A percentile compares a stretch with the other conserved stretches of the same genome.
phyloP scores from a whole-genome alignment of 2,329 filamentous ascomycete species.

The Colletotrichum somersetense region DNA sequence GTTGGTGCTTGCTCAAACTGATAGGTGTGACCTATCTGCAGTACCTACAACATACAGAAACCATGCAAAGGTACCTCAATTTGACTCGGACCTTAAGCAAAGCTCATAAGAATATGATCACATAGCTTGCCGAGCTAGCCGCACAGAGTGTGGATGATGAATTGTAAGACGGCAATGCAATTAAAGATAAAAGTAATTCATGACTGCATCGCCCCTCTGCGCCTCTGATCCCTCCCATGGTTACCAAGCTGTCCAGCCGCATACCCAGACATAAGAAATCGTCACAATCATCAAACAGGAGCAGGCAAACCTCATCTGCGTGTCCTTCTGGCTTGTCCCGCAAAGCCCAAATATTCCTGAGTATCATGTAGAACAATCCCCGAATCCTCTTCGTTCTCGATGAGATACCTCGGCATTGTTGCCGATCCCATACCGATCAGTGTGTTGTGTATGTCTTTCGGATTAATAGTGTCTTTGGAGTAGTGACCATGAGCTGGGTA shows the following conservation, averaged over 20 bases:
- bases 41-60: too few species aligned
- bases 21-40: too few species aligned
- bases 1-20: too few species aligned
- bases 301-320: neutral
- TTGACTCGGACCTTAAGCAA: neutral
- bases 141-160: neutral
- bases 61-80: too few species aligned
- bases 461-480: slow-evolving; percentile 35
- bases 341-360: slow-evolving; percentile 35
- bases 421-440: slow-evolving; percentile 34
- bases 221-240: too few species aligned
- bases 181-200: neutral
- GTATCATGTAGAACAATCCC: slow-evolving; percentile 37
- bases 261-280: neutral
- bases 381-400: slow-evolving; percentile 31
- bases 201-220: neutral
- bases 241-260: neutral
- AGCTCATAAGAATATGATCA: neutral
- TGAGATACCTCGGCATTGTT: slow-evolving; percentile 30
- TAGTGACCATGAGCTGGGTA: slow-evolving; percentile 33
- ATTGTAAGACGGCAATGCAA: neutral
- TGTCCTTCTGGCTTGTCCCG: slow-evolving; percentile 14
- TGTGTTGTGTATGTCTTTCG: slow-evolving; percentile 38
- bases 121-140: too few species aligned
- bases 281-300: neutral